phyloP scores from a whole-genome alignment of 371 early-diverging fungal species.

The Racocetra persica region DNA sequence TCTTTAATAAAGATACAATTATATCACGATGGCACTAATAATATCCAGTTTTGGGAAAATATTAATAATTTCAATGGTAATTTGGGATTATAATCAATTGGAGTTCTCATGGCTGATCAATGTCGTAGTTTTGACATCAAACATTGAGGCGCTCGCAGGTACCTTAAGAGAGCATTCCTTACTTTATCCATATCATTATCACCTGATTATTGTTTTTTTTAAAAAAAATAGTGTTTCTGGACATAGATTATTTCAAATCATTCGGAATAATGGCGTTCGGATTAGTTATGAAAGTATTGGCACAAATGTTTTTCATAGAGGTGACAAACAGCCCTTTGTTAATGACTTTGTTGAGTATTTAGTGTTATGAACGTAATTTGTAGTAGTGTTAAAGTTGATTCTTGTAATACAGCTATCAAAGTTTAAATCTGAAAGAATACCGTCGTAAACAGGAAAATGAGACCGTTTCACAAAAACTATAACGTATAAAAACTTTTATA shows the following conservation, averaged over 20 bases:
- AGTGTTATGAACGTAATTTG: background rate
- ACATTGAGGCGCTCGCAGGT: constrained; percentile 87
- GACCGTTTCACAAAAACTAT: too few relatives aligned
- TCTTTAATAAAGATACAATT: constrained; percentile 57
- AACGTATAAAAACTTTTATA: too few relatives aligned
- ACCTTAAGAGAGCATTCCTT: constrained; percentile 39
- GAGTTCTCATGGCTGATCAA: constrained; percentile 85
- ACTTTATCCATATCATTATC: background rate
- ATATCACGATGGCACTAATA: constrained; percentile 79
- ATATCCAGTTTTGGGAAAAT: constrained; percentile 92
- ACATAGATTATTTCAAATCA: constrained; percentile 59
- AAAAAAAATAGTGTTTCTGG: constrained; percentile 57
- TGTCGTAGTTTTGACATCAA: constrained; percentile 81
- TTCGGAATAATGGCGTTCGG: constrained; percentile 59
- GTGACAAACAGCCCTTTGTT: constrained; percentile 54
- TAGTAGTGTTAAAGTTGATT: background rate
- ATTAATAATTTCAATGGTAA: constrained; percentile 88
- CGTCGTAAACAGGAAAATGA: too few relatives aligned
- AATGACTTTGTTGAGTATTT: constrained; percentile 51
- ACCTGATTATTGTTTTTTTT: background rate
- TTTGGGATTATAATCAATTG: constrained; percentile 91
- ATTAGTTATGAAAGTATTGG: constrained; percentile 54
- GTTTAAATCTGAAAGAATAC: too few relatives aligned
- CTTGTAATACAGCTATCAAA: too few relatives aligned
- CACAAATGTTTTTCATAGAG: constrained; percentile 60